Evolutionary conservation across 345 rosid genomes (phyloP).

Genomic region (Salix udensis): DNA sequence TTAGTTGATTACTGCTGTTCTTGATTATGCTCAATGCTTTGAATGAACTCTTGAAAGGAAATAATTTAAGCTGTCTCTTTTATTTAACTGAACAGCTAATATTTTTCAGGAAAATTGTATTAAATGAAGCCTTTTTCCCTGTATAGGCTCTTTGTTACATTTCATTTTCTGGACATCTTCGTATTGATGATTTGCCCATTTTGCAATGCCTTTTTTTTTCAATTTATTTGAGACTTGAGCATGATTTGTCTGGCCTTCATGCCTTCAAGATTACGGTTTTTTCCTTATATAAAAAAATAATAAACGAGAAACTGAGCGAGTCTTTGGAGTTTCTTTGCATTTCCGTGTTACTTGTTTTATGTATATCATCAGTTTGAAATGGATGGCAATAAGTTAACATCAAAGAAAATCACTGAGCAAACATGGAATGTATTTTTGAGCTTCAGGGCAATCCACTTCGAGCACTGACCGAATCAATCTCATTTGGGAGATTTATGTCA

Average conservation of each 20-base stretch:
- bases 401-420: neutral
- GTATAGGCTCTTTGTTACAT: neutral
- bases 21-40: neutral
- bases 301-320: neutral
- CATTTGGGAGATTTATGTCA: conserved; percentile 82
- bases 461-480: conserved; percentile 66
- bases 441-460: conserved; percentile 59
- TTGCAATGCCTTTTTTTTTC: neutral
- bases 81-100: neutral
- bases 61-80: neutral
- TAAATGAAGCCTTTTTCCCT: neutral
- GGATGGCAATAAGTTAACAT: neutral
- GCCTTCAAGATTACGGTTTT: neutral
- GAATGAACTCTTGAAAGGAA: neutral
- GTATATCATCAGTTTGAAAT: neutral
- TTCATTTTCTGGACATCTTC: neutral
- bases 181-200: neutral
- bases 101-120: neutral
- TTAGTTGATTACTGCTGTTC: neutral
- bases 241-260: neutral
- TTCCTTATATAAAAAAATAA: neutral
- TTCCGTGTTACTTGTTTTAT: neutral
- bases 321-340: neutral
- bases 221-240: neutral
- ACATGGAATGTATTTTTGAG: neutral